A percentile compares a stretch with the other conserved stretches of the same genome.
These are phyloP conservation scores for Tricharina praecox DNA, from an alignment of 495 filamentous ascomycete species.

Conservation along the genomic window DNA sequence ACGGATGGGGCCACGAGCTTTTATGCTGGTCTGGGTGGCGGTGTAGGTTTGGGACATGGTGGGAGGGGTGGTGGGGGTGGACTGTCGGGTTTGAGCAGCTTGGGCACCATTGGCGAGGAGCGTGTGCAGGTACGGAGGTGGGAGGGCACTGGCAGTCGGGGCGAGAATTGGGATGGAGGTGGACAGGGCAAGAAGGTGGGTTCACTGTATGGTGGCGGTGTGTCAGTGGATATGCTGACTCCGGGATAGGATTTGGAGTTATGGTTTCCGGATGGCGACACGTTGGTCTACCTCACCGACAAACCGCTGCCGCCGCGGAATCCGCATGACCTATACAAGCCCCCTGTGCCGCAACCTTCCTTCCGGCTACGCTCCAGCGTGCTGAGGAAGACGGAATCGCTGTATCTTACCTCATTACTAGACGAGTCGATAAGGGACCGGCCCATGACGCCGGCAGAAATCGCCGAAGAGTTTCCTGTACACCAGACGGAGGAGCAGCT, in stretches of 20 bases:
- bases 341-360: slow-evolving; percentile 35
- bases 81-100: slow-evolving; percentile 6
- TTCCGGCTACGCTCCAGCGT: slow-evolving; percentile 41
- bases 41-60: slow-evolving; percentile 11
- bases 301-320: slow-evolving; percentile 19
- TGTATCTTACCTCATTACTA: slow-evolving; percentile 35
- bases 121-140: slow-evolving; percentile 19
- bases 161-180: slow-evolving; percentile 19
- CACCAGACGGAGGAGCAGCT: slow-evolving; percentile 24
- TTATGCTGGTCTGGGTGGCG: slow-evolving; percentile 6
- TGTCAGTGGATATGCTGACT: slow-evolving; percentile 5
- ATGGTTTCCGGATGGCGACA: slow-evolving; percentile 46
- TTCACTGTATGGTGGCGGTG: slow-evolving; percentile 8
- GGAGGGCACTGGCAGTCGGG: slow-evolving; percentile 21
- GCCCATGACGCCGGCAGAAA: slow-evolving; percentile 19
- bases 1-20: neutral
- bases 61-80: slow-evolving; percentile 6
- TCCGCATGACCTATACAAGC: slow-evolving; percentile 21
- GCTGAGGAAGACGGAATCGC: slow-evolving; percentile 39
- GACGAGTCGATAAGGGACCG: slow-evolving; percentile 35
- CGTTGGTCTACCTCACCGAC: slow-evolving; percentile 39
- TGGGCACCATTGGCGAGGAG: slow-evolving; percentile 19
- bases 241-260: slow-evolving; percentile 38
- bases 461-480: slow-evolving; percentile 32
- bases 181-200: slow-evolving; percentile 18